Percentiles rank a stretch among this genome's conserved stretches.
Conservation (phyloP, 2,329 filamentous ascomycete genomes). For the Aureobasidium uvarum region DNA sequence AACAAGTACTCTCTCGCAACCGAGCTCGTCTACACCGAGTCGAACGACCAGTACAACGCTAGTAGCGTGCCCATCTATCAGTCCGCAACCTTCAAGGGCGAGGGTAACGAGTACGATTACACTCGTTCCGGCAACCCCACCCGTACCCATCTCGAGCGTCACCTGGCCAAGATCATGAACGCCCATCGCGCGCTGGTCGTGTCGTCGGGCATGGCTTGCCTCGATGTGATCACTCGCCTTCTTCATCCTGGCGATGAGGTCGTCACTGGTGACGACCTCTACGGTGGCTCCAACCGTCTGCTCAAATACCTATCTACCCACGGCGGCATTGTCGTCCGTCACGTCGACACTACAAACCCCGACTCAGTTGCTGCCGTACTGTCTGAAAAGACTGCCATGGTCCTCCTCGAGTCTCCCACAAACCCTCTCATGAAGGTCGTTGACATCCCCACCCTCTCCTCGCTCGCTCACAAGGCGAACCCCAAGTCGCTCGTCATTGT, state of each 20-base stretch:
- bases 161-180: conserved; percentile 98
- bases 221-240: conserved; percentile 92
- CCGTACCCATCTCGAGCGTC: conserved; percentile 89
- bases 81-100: conserved; percentile 96
- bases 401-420: conserved; percentile 91
- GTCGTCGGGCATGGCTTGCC: conserved; percentile 93
- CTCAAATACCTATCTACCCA: conserved; percentile 89
- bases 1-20: conserved; percentile 86
- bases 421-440: conserved; percentile 99
- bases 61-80: conserved; percentile 97
- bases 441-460: conserved; percentile 79
- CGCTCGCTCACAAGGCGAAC: conserved; percentile 72
- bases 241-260: conserved; percentile 94
- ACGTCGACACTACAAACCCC: conserved; percentile 86
- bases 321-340: conserved; percentile 88
- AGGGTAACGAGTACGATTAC: conserved; percentile 88
- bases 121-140: conserved; percentile 97
- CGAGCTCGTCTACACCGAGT: conserved; percentile 93
- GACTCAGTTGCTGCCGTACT: conserved; percentile 68
- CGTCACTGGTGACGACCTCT: conserved; percentile 93
- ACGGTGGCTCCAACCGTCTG: conserved; percentile 90
- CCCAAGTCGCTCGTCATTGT: conserved; percentile 80
- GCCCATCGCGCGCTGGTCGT: conserved; percentile 88
- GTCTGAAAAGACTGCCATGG: conserved; percentile 84
- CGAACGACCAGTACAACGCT: conserved; percentile 94